phyloP scores from a whole-genome alignment of 2,329 filamentous ascomycete species.

The Botryotinia globosa region DNA sequence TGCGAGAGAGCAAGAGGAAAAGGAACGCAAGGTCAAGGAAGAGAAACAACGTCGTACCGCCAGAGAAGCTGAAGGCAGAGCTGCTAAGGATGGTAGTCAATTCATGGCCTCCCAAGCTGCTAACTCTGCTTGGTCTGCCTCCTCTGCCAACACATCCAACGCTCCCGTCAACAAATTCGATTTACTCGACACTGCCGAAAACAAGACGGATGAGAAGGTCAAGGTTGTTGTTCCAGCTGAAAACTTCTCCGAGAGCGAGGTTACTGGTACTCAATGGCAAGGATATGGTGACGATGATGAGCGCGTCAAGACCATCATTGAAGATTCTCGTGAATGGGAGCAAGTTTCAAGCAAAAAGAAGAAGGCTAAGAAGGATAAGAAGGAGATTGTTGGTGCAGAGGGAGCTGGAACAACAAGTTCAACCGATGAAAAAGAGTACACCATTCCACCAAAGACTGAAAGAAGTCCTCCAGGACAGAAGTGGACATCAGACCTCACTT shows the following conservation, averaged over 20 bases:
- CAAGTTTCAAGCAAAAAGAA: constrained; percentile 49
- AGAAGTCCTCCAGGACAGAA: constrained; percentile 31
- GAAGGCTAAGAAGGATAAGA: constrained; percentile 29
- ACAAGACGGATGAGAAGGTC: constrained; percentile 41
- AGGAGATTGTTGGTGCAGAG: constrained; percentile 29
- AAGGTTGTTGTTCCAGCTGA: constrained; percentile 32
- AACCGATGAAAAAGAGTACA: constrained; percentile 29
- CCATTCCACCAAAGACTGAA: constrained; percentile 25
- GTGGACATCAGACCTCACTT: constrained; percentile 27
- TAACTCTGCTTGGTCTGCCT: constrained; percentile 46
- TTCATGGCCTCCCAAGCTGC: constrained; percentile 50
- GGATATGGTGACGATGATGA: constrained; percentile 54
- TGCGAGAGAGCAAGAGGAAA: constrained; percentile 73
- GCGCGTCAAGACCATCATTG: constrained; percentile 55
- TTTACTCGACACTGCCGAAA: constrained; percentile 56
- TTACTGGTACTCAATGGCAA: constrained; percentile 26
- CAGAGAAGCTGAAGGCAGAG: constrained; percentile 75
- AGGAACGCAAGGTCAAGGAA: constrained; percentile 68
- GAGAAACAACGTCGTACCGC: constrained; percentile 83
- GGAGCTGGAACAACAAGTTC: constrained; percentile 21
- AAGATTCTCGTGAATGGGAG: constrained; percentile 55
- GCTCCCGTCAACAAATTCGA: constrained; percentile 43
- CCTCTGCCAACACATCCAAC: constrained; percentile 25
- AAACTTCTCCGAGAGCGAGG: constrained; percentile 29
- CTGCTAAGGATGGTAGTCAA: constrained; percentile 74